These are phyloP conservation scores for Funneliformis geosporum DNA, from an alignment of 192 early-diverging fungal genomes.

Conservation along the genomic window DNA sequence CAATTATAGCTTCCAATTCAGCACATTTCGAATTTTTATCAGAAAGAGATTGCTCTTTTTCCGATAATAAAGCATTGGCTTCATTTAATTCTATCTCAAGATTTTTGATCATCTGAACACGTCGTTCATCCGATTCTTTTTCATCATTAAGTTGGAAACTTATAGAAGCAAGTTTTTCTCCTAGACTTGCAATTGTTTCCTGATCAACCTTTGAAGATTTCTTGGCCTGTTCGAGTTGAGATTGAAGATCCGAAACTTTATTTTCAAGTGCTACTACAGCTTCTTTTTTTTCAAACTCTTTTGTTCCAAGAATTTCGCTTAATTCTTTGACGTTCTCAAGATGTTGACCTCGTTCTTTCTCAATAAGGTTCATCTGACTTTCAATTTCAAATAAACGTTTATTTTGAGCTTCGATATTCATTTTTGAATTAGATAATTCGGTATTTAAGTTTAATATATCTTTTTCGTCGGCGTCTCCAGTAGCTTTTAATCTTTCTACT, in stretches of 20 bases:
- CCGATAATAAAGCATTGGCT: not conserved
- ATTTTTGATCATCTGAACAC: not conserved
- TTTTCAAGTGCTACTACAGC: not conserved
- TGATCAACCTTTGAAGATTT: not conserved
- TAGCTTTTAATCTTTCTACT: not conserved
- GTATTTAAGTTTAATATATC: not conserved
- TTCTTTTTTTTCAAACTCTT: slow-evolving; percentile 14
- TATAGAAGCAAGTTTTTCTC: slow-evolving; percentile 7
- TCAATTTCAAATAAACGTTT: slow-evolving; percentile 10
- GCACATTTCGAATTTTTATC: not conserved
- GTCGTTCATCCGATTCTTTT: slow-evolving; percentile 9
- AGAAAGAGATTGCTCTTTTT: not conserved
- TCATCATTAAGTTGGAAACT: slow-evolving; percentile 1
- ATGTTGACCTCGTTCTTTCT: slow-evolving; percentile 10
- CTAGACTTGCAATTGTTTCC: not conserved
- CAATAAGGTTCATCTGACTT: not conserved
- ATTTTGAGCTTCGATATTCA: slow-evolving; percentile 5
- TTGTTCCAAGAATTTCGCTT: not conserved
- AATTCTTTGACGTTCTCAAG: not conserved
- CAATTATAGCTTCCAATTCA: not conserved
- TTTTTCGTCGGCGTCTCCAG: not conserved
- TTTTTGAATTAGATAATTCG: not conserved
- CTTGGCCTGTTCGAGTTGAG: not conserved
- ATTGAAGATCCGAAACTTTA: not conserved
- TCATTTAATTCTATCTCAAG: slow-evolving; percentile 9